These are phyloP conservation scores for Aspergillus asperescens DNA, from an alignment of 495 filamentous ascomycete genomes.

Conservation along the genomic window DNA sequence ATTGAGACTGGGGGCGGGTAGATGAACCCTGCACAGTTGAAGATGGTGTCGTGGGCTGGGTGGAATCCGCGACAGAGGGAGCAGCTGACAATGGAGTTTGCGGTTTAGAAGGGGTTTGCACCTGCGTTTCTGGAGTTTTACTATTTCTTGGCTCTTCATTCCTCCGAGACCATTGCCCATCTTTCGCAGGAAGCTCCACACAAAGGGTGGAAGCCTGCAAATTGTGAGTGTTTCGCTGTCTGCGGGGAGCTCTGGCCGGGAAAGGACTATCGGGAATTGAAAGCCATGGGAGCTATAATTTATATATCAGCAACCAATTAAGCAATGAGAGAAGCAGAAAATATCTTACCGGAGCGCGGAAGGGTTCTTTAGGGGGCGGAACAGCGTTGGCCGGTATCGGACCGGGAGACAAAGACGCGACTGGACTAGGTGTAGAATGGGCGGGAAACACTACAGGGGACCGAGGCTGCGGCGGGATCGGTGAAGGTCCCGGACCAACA, in stretches of 20 bases:
- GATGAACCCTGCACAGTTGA: constrained; percentile 39
- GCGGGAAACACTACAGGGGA: constrained; percentile 25
- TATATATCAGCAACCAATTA: constrained; percentile 8
- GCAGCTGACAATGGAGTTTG: constrained; percentile 66
- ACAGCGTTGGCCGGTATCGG: constrained; percentile 24
- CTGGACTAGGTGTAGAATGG: constrained; percentile 26
- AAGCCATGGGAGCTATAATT: constrained; percentile 70
- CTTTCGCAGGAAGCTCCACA: constrained; percentile 49
- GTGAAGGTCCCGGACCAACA: constrained; percentile 22
- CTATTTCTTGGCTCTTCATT: constrained; percentile 18
- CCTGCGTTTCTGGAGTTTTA: constrained; percentile 22
- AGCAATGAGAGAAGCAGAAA: neutral
- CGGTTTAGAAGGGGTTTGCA: constrained; percentile 45
- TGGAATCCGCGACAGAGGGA: constrained; percentile 60
- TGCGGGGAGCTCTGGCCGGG: constrained; percentile 46
- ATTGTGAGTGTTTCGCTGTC: constrained; percentile 36
- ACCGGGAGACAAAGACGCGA: constrained; percentile 26
- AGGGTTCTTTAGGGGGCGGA: constrained; percentile 37
- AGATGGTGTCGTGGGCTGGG: constrained; percentile 67
- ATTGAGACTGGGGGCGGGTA: constrained; percentile 36
- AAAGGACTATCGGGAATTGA: constrained; percentile 64
- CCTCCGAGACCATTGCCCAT: constrained; percentile 23
- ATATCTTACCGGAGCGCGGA: constrained; percentile 58
- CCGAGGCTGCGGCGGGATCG: constrained; percentile 33
- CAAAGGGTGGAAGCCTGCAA: constrained; percentile 31